These are phyloP conservation scores for Albugo laibachii DNA, from an alignment of 352 stramenopile genomes.

Conservation along the genomic window DNA sequence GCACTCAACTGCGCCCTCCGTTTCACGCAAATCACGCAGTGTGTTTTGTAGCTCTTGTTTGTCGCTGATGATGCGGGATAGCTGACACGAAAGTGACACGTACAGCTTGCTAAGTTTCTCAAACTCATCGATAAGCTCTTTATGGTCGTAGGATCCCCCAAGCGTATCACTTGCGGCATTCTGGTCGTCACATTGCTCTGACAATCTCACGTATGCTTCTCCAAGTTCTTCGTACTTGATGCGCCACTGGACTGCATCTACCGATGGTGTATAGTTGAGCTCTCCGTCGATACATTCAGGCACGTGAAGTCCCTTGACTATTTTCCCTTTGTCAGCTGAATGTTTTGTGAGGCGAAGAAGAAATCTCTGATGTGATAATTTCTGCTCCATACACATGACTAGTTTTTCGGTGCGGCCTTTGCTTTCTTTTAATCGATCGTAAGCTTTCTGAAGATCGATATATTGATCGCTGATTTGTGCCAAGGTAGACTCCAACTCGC, in stretches of 20 bases:
- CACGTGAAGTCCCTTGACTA: not conserved
- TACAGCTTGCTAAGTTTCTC: conserved; percentile 38
- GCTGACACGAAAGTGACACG: conserved; percentile 32
- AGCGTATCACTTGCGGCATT: conserved; percentile 22
- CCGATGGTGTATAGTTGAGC: conserved; percentile 32
- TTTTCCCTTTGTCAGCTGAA: not conserved
- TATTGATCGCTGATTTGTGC: conserved; percentile 36
- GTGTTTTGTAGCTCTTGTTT: conserved; percentile 53
- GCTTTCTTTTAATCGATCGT: conserved; percentile 29
- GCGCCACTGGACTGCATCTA: conserved; percentile 62
- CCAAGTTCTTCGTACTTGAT: conserved; percentile 56
- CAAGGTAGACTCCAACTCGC: conserved; percentile 44
- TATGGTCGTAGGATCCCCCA: not conserved
- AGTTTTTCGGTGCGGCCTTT: conserved; percentile 31
- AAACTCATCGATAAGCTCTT: conserved; percentile 14
- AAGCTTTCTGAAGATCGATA: conserved; percentile 22
- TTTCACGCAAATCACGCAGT: conserved; percentile 3
- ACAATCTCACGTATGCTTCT: conserved; percentile 8
- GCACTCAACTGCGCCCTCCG: conserved; percentile 4
- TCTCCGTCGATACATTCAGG: conserved; percentile 8
- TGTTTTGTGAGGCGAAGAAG: conserved; percentile 17
- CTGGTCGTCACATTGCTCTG: conserved; percentile 29
- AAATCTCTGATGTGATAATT: conserved; percentile 32
- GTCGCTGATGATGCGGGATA: conserved; percentile 42
- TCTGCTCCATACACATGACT: conserved; percentile 33